Conservation (phyloP, 495 filamentous ascomycete genomes). For the Aspergillus ostianus region DNA sequence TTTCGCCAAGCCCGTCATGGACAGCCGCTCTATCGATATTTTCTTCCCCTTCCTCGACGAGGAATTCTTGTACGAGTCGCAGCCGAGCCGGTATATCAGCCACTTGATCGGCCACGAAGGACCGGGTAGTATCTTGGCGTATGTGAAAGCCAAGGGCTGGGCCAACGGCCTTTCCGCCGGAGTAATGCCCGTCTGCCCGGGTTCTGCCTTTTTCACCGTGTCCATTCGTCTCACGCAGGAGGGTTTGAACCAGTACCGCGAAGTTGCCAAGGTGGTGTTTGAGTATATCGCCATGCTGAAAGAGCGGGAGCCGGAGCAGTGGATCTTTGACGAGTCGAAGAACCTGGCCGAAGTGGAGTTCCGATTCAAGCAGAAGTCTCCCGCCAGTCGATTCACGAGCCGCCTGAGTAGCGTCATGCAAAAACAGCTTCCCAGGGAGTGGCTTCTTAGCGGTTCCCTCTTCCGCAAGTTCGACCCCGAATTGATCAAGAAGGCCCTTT, state of each 20-base stretch:
- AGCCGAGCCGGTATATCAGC: constrained; percentile 86
- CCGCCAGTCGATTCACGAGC: constrained; percentile 84
- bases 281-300: constrained; percentile 89
- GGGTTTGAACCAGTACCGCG: constrained; percentile 78
- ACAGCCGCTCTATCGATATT: constrained; percentile 78
- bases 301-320: constrained; percentile 77
- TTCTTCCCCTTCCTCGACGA: constrained; percentile 90
- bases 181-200: constrained; percentile 71
- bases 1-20: constrained; percentile 97
- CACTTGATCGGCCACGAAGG: constrained; percentile 97
- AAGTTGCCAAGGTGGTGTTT: constrained; percentile 85
- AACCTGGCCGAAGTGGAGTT: constrained; percentile 90
- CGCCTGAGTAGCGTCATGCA: constrained; percentile 83
- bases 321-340: constrained; percentile 91
- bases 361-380: constrained; percentile 88
- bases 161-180: constrained; percentile 85
- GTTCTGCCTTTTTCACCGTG: constrained; percentile 79
- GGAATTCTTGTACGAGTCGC: constrained; percentile 74
- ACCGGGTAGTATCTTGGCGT: constrained; percentile 91
- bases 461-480: constrained; percentile 76
- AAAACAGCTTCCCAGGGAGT: constrained; percentile 77
- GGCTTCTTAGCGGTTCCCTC: constrained; percentile 76
- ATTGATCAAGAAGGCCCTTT: constrained; percentile 70
- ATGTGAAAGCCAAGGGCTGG: constrained; percentile 95
- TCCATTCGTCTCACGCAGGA: constrained; percentile 83